phyloP scores from a whole-genome alignment of 140 eudicot genomes.

The Oenanthe javanica region DNA sequence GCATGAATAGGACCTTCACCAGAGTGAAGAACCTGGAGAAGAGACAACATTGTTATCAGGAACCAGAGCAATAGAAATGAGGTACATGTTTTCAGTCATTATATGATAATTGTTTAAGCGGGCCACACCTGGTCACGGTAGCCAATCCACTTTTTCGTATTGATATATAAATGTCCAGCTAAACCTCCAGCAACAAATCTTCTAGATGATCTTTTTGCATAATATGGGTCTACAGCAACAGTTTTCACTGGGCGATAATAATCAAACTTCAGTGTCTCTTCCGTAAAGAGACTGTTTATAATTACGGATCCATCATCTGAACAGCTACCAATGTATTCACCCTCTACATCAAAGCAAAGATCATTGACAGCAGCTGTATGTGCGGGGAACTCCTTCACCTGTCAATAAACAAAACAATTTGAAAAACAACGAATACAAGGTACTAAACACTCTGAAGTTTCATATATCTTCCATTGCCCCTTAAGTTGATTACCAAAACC shows the following conservation, averaged over 20 bases:
- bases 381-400: constrained; percentile 79
- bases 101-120: neutral
- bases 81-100: neutral
- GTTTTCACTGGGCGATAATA: constrained; percentile 97
- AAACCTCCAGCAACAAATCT: constrained; percentile 97
- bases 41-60: neutral
- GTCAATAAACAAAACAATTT: constrained; percentile 4
- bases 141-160: constrained; percentile 87
- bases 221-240: constrained; percentile 92
- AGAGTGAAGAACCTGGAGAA: constrained; percentile 73
- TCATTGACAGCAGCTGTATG: constrained; percentile 94
- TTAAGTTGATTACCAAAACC: neutral
- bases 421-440: neutral
- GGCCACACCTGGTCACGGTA: constrained; percentile 80
- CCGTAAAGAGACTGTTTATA: constrained; percentile 78
- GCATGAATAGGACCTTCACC: constrained; percentile 98
- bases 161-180: constrained; percentile 77
- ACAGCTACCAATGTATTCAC: constrained; percentile 92
- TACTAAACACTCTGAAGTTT: neutral
- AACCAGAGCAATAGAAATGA: neutral
- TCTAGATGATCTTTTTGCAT: constrained; percentile 67
- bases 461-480: neutral
- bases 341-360: constrained; percentile 85
- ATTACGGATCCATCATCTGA: constrained; percentile 97
- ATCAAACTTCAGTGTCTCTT: constrained; percentile 77